Base-by-base conservation (phyloP, 1,139 yeast species). In the Geotrichum cucujoidarum region DNA sequence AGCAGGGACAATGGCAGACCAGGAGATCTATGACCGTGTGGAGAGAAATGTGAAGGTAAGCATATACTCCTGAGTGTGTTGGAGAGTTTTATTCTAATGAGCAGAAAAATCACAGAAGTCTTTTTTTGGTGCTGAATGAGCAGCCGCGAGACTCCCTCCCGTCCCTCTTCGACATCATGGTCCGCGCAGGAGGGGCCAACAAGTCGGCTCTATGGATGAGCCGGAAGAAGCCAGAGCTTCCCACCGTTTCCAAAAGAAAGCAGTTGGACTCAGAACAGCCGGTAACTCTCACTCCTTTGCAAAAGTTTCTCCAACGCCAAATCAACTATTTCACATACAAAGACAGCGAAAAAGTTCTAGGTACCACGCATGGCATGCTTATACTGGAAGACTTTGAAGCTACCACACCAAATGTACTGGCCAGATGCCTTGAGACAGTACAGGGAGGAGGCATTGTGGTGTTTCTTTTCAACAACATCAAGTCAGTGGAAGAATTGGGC, bases 361-460 rank as follows among this genome's bases (percentile, higher is more conserved):
- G 98, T 74, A 90, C 90, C 68, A 92, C 98, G 0, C 92, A 88
- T 63, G 98, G 98, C 52, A 92, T 90, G 97, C 87, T 96, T 70
- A 84, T 92, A 52, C 74, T 92, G 57, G 98, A 92, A 68, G 98
- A 92, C 67, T 92, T 92, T 61, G 98, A 92, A 69, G 97, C 94
- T 3, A 71, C 92, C 51, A 92, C 98, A 7, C 98, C 98, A 22
- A 92, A 92, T 65, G 76, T 92, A 60, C 76, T 92, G 60, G 98
- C 98, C 2, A 79, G 98, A 66, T 92, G 98, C 3, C 83, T 92
- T 49, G 98, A 92, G 68, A 92, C 98, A 2, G 98, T 92, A 33
- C 97, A 92, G 71, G 98, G 98, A 62, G 98, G 98, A 59, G 98
- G 98, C 50, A 71, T 92, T 43, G 92, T 92, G 41, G 95, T 92